Conservation (phyloP, 1,284 basidiomycete species). For the Coniophora puteana region DNA sequence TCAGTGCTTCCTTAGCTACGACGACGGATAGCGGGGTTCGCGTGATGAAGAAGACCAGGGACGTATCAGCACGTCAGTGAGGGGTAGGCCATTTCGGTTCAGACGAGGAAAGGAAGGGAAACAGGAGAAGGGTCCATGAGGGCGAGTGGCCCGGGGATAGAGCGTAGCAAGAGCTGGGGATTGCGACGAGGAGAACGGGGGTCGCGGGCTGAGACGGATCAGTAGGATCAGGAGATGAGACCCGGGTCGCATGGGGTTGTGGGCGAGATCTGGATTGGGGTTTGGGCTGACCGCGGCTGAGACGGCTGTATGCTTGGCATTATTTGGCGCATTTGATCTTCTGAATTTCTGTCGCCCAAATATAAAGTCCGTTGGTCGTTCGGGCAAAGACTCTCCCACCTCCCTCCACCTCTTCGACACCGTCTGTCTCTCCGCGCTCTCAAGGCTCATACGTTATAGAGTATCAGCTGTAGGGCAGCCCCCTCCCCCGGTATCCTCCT, state of each 20-base stretch:
- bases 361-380: constrained; percentile 31
- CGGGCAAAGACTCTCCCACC: constrained; percentile 25
- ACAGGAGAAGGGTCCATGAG: no score
- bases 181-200: no score
- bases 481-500: constrained; percentile 4
- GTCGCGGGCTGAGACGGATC: no score
- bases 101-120: no score
- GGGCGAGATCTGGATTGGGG: constrained; percentile 18
- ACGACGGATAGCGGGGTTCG: no score
- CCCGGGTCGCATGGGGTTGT: constrained; percentile 5
- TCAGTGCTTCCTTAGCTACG: no score
- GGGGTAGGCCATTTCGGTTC: no score
- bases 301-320: constrained; percentile 16
- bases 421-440: constrained; percentile 8
- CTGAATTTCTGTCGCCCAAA: constrained; percentile 25
- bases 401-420: constrained; percentile 18
- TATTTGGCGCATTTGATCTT: constrained; percentile 26
- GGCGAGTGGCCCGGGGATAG: no score
- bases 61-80: no score
- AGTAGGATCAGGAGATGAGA: no score
- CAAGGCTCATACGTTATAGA: constrained; percentile 21
- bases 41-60: no score
- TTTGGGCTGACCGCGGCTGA: constrained; percentile 13
- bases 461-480: constrained; percentile 24
- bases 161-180: no score